phyloP scores from a whole-genome alignment of 2,329 filamentous ascomycete genomes.

The Pseudopithomyces maydicus region DNA sequence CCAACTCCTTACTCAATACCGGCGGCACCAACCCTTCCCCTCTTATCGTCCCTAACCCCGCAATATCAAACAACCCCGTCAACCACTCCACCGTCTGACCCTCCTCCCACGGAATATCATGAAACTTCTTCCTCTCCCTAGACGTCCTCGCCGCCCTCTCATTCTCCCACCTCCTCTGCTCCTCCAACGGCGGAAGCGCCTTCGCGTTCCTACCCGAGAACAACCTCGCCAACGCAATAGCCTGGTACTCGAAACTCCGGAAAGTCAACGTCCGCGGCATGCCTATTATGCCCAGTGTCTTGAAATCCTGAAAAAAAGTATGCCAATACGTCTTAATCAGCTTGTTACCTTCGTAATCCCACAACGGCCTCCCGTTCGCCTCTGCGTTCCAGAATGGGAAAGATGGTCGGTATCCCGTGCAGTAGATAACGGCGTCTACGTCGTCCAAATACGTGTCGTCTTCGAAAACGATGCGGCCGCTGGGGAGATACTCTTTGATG shows the following conservation, averaged over 20 bases:
- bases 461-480: conserved; percentile 29
- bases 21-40: conserved; percentile 43
- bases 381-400: conserved; percentile 57
- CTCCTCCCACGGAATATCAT: conserved; percentile 59
- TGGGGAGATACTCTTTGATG: conserved; percentile 48
- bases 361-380: conserved; percentile 53
- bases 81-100: conserved; percentile 59
- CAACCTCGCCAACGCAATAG: conserved; percentile 57
- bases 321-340: conserved; percentile 51
- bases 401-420: conserved; percentile 46
- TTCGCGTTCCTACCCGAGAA: conserved; percentile 51
- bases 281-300: conserved; percentile 56
- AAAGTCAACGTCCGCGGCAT: conserved; percentile 59
- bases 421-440: conserved; percentile 38
- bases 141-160: conserved; percentile 40
- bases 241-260: conserved; percentile 62
- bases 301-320: conserved; percentile 47
- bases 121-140: conserved; percentile 52
- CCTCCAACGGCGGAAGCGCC: conserved; percentile 48
- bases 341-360: conserved; percentile 54
- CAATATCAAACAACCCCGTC: conserved; percentile 52
- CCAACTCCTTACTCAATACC: conserved; percentile 18
- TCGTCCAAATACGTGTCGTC: conserved; percentile 27
- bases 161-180: conserved; percentile 56
- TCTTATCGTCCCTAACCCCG: conserved; percentile 55